phyloP scores from a whole-genome alignment of 768 basidiomycete genomes.

The Mycena vitilis region DNA sequence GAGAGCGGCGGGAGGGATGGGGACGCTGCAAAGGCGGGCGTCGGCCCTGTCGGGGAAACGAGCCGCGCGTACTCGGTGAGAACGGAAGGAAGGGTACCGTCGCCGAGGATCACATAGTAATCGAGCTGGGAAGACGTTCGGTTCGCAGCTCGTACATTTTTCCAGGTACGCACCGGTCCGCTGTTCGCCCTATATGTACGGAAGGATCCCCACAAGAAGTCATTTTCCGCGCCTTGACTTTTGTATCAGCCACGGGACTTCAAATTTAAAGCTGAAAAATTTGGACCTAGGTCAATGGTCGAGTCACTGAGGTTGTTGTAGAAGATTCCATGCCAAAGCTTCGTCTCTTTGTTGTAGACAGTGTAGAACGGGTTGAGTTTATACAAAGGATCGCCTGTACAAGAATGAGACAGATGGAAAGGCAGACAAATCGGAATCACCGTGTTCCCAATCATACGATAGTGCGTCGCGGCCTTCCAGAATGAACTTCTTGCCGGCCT shows the following conservation, averaged over 20 bases:
- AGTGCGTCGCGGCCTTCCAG: constrained; percentile 34
- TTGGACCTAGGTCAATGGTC: constrained; percentile 26
- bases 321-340: constrained; percentile 35
- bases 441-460: constrained; percentile 36
- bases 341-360: constrained; percentile 37
- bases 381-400: constrained; percentile 30
- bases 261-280: neutral
- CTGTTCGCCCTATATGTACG: constrained; percentile 34
- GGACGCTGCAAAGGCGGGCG: constrained; percentile 31
- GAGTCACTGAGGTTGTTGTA: constrained; percentile 38
- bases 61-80: constrained; percentile 37
- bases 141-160: neutral
- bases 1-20: constrained; percentile 36
- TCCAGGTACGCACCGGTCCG: constrained; percentile 20
- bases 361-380: constrained; percentile 37
- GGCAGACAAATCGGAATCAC: neutral
- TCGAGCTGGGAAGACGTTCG: constrained; percentile 16
- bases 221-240: constrained; percentile 25
- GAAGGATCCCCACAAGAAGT: constrained; percentile 36
- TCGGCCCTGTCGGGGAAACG: constrained; percentile 23
- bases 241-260: neutral
- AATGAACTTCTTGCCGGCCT: constrained; percentile 33
- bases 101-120: constrained; percentile 36
- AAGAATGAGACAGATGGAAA: neutral
- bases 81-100: constrained; percentile 34